phyloP scores from a whole-genome alignment of 495 filamentous ascomycete species.

The Neurospora tetrasperma region DNA sequence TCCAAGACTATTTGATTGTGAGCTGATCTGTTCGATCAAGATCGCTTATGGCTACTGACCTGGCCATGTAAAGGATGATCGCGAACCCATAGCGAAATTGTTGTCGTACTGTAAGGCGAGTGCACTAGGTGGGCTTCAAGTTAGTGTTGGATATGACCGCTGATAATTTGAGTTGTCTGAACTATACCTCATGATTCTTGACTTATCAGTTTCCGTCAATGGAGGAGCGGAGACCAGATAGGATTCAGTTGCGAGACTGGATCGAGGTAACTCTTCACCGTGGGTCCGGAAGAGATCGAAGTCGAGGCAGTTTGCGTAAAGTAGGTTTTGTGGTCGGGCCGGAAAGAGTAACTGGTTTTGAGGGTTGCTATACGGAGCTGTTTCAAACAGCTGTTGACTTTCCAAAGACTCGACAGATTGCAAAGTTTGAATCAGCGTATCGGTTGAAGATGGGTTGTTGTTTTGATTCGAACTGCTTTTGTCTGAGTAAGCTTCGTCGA shows the following conservation, averaged over 20 bases:
- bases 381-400: conserved; percentile 15
- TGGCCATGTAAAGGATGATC: conserved; percentile 35
- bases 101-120: conserved; percentile 37
- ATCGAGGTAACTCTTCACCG: background rate
- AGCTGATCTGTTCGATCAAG: conserved; percentile 2
- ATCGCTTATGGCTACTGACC: conserved; percentile 12
- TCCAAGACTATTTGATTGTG: conserved; percentile 23
- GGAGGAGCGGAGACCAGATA: background rate
- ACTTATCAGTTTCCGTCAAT: conserved; percentile 1
- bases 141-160: background rate
- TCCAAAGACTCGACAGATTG: conserved; percentile 20
- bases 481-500: conserved; percentile 36
- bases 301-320: conserved; percentile 25
- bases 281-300: conserved; percentile 1
- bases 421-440: conserved; percentile 24
- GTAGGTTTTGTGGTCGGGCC: conserved; percentile 14
- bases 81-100: conserved; percentile 34
- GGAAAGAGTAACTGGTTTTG: conserved; percentile 18
- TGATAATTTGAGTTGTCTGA: background rate
- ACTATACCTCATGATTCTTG: conserved; percentile 33
- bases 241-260: background rate
- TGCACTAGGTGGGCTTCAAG: conserved; percentile 21
- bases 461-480: conserved; percentile 31
- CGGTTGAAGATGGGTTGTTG: conserved; percentile 27
- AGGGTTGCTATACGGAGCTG: conserved; percentile 17